Percentiles rank a stretch among this genome's conserved stretches.
Evolutionary conservation across 169 alveolate species (phyloP).

Genomic region (Eimeria zaria): DNA sequence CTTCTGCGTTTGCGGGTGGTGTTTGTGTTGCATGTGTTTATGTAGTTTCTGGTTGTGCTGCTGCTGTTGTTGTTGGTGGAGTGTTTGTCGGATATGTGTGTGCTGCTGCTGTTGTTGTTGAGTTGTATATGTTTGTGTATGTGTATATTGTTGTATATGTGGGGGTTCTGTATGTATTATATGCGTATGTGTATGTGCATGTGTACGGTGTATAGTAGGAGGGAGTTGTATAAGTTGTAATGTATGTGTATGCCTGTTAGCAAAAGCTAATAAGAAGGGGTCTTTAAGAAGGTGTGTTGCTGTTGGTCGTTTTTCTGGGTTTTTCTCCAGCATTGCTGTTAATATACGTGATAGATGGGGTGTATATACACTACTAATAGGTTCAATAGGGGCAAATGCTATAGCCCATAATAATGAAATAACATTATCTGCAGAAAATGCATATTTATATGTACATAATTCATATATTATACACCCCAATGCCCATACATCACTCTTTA

Average conservation of each 20-base stretch:
- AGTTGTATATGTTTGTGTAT: background rate
- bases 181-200: too few species aligned
- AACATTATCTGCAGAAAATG: constrained; percentile 93
- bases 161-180: too few species aligned
- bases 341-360: constrained; percentile 38
- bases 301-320: constrained; percentile 58
- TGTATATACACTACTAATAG: constrained; percentile 84
- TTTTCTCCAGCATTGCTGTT: constrained; percentile 60
- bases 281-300: constrained; percentile 28
- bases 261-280: background rate
- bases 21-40: too few species aligned
- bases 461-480: constrained; percentile 96
- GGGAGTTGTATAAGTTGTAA: too few species aligned
- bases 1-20: too few species aligned
- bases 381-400: constrained; percentile 90
- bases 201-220: too few species aligned
- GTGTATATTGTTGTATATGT: too few species aligned
- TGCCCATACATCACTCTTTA: constrained; percentile 99
- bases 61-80: background rate
- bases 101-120: constrained; percentile 35
- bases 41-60: too few species aligned
- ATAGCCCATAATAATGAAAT: constrained; percentile 93
- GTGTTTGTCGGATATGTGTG: background rate
- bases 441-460: constrained; percentile 93
- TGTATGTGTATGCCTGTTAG: background rate